Evolutionary conservation across 345 rosid species (phyloP), one percentile per base, ranked within the genome.

Genomic region (Hirschfeldia incana): DNA sequence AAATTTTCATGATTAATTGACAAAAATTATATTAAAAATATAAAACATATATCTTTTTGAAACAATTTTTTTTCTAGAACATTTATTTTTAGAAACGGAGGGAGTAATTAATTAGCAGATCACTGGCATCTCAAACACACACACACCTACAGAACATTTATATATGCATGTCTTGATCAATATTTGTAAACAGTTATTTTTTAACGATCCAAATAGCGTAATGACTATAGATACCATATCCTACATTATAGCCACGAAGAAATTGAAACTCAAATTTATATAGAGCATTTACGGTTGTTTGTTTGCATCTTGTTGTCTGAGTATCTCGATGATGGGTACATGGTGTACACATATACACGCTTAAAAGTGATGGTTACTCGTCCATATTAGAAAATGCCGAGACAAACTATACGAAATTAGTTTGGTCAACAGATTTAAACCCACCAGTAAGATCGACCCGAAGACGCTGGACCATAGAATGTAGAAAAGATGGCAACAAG

Each of bases 381-480:
- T 72, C 67, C 33, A 65, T 30, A 67, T 42, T 65, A 29, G 44
- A 42, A 78, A 42, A 39, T 13, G 72, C 26, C 1, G 57, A 73
- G 36, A 53, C 59, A 67, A 61, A 51, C 74, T 65, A 68, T 36
- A 60, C 42, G 59, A 67, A 59, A 73, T 28, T 33, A 74, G 53
- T 12, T 34, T 49, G 75, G 78, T 79, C 78, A 68, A 74, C 70
- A 79, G n/a, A 27, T 26, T 53, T 49, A 60, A 67, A 67, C 82
- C 44, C 74, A 74, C 82, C 60, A 74, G 17, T 73, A 79, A 70
- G 78, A 74, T 67, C 78, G 78, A 74, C 78, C 82, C 73, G 78
- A 79, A 73, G 65, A 10, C 46, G 34, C 26, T 79, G 78, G 82
- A 79, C 82, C 78, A 49, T 68, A 42, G 70, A 79, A 79, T 79